phyloP scores from a whole-genome alignment of 352 stramenopile genomes.

The Aphanomyces euteiches region DNA sequence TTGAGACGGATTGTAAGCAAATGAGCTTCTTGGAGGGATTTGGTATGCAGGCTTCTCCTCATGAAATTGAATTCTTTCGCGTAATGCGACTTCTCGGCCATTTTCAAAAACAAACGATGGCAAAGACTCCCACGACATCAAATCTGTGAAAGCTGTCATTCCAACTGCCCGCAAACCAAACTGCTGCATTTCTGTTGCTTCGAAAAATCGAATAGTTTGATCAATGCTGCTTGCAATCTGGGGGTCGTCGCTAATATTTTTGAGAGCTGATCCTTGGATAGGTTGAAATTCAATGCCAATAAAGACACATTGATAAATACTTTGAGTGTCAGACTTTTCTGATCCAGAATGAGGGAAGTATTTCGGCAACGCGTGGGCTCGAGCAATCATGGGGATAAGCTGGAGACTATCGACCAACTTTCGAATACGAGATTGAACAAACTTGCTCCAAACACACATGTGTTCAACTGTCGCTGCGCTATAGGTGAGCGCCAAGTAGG shows the following conservation, averaged over 20 bases:
- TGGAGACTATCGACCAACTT: constrained; percentile 76
- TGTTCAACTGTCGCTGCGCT: constrained; percentile 51
- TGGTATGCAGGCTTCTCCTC: neutral
- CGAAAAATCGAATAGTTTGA: constrained; percentile 77
- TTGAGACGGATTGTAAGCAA: neutral
- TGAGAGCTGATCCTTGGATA: neutral
- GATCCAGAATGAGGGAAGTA: constrained; percentile 54
- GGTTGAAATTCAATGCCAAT: constrained; percentile 76
- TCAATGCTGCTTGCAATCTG: constrained; percentile 67
- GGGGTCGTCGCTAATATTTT: constrained; percentile 47
- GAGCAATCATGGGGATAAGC: constrained; percentile 52
- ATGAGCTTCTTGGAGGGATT: neutral
- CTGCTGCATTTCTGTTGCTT: constrained; percentile 78
- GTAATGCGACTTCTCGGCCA: constrained; percentile 42
- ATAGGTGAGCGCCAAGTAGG: constrained; percentile 71
- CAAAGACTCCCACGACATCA: constrained; percentile 61
- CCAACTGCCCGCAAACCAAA: constrained; percentile 67
- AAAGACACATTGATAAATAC: constrained; percentile 69
- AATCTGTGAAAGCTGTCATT: constrained; percentile 51
- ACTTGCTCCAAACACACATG: constrained; percentile 80
- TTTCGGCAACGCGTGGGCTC: constrained; percentile 62
- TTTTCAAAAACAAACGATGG: constrained; percentile 67
- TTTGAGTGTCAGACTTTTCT: constrained; percentile 24
- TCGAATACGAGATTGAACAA: constrained; percentile 71
- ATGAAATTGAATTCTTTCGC: constrained; percentile 32